Evolutionary conservation across 1,284 basidiomycete genomes (phyloP), one percentile per base, ranked within the genome.

Genomic region (Cryptococcus jaspeensis): DNA sequence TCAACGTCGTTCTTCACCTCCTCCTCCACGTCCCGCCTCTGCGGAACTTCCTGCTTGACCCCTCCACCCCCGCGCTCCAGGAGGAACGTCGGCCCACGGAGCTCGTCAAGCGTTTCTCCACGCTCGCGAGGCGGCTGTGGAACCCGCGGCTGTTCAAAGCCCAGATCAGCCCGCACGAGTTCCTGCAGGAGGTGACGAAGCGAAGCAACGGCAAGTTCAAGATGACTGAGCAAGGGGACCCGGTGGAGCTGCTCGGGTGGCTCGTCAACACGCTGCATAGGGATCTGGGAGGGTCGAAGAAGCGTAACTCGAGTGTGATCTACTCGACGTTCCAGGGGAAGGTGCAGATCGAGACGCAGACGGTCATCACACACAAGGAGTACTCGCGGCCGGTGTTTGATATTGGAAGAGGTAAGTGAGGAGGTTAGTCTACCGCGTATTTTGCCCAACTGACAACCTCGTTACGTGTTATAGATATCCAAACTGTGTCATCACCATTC

Each of bases 81-180:
- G 67, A 70, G 32, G 67, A 65, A 39, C 61, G 67, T 4, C 64
- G 66, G 37, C 75, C 75, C 18, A 80, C 81, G 2, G 95, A 99
- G 75, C 83, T 99, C 48, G 81, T 97, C 39, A 87, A 85, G 64
- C 86, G 94, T 32, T 90, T 96, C 67, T 87, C 90, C 32, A 83
- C 85, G 39, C 81, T 98, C 42, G 85, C 92, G 36, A 88, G 92
- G 76, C 93, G 97, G 74, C 75, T 98, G 25, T 99, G 96, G 96
- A 99, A 98, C 76, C 90, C 92, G 5, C 81, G 87, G 48, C 78
- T 95, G 55, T 97, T 99, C 85, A 99, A 99, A 77, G 88, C 90
- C 55, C 96, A 99, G 82, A 93, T 98, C 62, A 92, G 89, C 64
- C 96, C 96, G 9, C 96, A 99, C 77, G 96, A 99, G 76, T 94